Conservation (phyloP, 2,329 filamentous ascomycete species). For the Fonsecaea monophora region DNA sequence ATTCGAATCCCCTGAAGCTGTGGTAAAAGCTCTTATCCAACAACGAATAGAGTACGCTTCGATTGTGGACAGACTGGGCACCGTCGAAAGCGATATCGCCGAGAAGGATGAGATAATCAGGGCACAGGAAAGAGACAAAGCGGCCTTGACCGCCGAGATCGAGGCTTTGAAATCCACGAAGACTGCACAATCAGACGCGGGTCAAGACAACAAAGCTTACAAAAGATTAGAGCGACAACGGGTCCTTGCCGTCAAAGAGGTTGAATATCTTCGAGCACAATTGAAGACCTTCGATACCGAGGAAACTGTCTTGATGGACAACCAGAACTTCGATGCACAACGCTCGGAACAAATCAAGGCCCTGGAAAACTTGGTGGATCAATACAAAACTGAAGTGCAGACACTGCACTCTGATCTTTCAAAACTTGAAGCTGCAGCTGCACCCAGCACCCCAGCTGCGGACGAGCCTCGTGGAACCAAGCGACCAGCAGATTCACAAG, state of each 20-base stretch:
- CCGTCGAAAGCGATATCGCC: conserved; percentile 75
- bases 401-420: conserved; percentile 76
- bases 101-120: conserved; percentile 79
- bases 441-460: conserved; percentile 48
- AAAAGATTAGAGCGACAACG: conserved; percentile 85
- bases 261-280: conserved; percentile 91
- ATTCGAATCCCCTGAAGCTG: conserved; percentile 85
- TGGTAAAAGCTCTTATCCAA: conserved; percentile 82
- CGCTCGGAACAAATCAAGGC: conserved; percentile 77
- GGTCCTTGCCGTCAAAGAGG: conserved; percentile 84
- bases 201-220: conserved; percentile 68
- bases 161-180: conserved; percentile 68
- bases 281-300: conserved; percentile 87
- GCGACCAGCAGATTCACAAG: conserved; percentile 60
- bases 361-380: conserved; percentile 83
- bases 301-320: conserved; percentile 81
- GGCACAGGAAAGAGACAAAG: conserved; percentile 72
- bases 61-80: conserved; percentile 80
- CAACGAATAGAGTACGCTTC: conserved; percentile 80
- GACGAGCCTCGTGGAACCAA: conserved; percentile 63
- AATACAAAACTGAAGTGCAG: conserved; percentile 83
- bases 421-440: conserved; percentile 60
- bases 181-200: conserved; percentile 43
- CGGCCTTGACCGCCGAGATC: conserved; percentile 69
- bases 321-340: conserved; percentile 69